These are phyloP conservation scores for Cucurbita moschata DNA, from an alignment of 306 rosid species.

Conservation along the genomic window DNA sequence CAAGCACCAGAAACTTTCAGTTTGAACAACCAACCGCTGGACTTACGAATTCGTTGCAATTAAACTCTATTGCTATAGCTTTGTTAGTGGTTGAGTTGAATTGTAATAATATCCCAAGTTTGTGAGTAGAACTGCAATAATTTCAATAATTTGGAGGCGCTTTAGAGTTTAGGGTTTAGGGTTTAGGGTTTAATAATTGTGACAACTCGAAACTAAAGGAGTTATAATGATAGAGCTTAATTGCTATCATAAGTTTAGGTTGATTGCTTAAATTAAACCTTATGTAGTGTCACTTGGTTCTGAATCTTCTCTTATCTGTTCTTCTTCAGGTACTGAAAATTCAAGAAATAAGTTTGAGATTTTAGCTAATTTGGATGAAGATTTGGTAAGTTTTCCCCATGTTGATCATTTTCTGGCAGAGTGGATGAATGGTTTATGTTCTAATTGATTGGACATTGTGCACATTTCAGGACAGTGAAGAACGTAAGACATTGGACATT, in stretches of 20 bases:
- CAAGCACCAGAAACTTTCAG: no score
- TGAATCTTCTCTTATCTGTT: constrained; percentile 8
- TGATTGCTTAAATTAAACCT: neutral
- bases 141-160: neutral
- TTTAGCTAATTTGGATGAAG: constrained; percentile 43
- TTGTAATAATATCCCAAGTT: neutral
- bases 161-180: neutral
- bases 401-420: neutral
- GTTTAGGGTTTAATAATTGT: neutral
- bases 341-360: constrained; percentile 46
- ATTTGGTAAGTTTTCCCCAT: constrained; percentile 33
- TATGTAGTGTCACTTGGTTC: neutral
- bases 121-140: neutral
- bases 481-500: constrained; percentile 17
- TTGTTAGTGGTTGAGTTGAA: neutral
- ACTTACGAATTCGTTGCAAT: neutral
- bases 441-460: neutral
- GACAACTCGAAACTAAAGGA: neutral
- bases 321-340: constrained; percentile 34
- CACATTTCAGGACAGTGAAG: constrained; percentile 46
- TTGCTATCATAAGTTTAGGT: neutral
- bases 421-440: neutral
- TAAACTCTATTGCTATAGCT: neutral
- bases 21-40: neutral
- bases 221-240: neutral